These are phyloP conservation scores for Ceratocystis ficicola DNA, from an alignment of 2,329 filamentous ascomycete genomes.

Conservation along the genomic window DNA sequence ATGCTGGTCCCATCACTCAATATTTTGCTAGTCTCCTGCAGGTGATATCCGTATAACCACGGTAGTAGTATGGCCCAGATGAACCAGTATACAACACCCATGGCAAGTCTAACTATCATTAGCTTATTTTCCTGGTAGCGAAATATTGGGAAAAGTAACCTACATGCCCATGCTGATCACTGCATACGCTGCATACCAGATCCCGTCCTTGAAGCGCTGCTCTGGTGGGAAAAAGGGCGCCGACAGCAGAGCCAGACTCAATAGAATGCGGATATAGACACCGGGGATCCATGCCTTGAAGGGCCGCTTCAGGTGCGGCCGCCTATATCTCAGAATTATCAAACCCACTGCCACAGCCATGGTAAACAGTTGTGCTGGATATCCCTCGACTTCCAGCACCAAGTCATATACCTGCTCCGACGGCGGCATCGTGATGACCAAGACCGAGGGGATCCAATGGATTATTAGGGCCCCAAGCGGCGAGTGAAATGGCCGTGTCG, in stretches of 20 bases:
- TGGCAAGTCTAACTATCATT: constrained; percentile 36
- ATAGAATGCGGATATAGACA: constrained; percentile 41
- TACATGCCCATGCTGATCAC: constrained; percentile 42
- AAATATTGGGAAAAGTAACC: constrained; percentile 27
- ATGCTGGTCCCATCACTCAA: constrained; percentile 56
- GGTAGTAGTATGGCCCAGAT: constrained; percentile 53
- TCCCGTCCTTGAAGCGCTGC: constrained; percentile 33
- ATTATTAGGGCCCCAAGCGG: constrained; percentile 56
- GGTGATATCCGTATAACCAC: constrained; percentile 42
- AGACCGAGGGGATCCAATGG: constrained; percentile 54
- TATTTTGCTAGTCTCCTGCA: constrained; percentile 49
- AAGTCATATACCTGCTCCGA: constrained; percentile 58
- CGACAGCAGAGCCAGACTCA: constrained; percentile 44
- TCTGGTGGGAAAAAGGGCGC: constrained; percentile 52
- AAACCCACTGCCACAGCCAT: constrained; percentile 47
- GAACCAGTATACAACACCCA: constrained; percentile 56
- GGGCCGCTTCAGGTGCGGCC: constrained; percentile 49
- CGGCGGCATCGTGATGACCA: constrained; percentile 54
- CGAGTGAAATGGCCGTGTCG: constrained; percentile 53
- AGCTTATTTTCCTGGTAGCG: constrained; percentile 1
- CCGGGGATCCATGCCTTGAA: constrained; percentile 54
- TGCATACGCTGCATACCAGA: constrained; percentile 45
- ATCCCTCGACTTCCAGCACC: constrained; percentile 60
- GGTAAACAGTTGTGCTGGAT: constrained; percentile 49
- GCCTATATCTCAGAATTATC: constrained; percentile 46